phyloP scores from a whole-genome alignment of 768 basidiomycete genomes.

The Mrakia hoshinonis region DNA sequence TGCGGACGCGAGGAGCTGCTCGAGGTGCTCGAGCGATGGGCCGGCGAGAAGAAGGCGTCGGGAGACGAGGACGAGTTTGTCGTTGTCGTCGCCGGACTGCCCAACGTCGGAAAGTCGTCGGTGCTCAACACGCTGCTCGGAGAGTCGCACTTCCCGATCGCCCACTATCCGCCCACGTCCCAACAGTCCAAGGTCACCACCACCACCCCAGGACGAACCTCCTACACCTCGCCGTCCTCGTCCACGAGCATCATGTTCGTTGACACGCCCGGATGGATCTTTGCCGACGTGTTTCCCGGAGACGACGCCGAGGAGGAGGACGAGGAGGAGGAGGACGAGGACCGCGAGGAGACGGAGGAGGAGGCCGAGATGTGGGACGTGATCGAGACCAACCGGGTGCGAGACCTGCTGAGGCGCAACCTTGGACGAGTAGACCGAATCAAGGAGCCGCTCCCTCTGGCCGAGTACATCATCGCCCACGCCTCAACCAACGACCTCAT shows the following conservation, averaged over 20 bases:
- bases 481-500: slow-evolving; percentile 74
- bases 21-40: slow-evolving; percentile 47
- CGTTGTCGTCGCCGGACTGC: slow-evolving; percentile 73
- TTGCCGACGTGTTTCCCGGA: slow-evolving; percentile 40
- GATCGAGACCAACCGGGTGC: slow-evolving; percentile 41
- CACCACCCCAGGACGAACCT: slow-evolving; percentile 46
- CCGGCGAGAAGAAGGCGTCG: slow-evolving; percentile 45
- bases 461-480: slow-evolving; percentile 58
- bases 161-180: slow-evolving; percentile 42
- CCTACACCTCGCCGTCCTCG: slow-evolving; percentile 34
- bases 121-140: slow-evolving; percentile 68
- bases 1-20: slow-evolving; percentile 54
- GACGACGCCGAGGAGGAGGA: slow-evolving; percentile 43
- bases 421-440: slow-evolving; percentile 74
- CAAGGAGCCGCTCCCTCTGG: slow-evolving; percentile 67
- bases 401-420: slow-evolving; percentile 69
- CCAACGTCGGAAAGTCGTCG: slow-evolving; percentile 79
- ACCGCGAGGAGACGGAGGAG: slow-evolving; percentile 32
- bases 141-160: slow-evolving; percentile 47
- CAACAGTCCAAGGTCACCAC: slow-evolving; percentile 60
- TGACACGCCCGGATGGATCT: slow-evolving; percentile 80
- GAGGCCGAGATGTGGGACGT: slow-evolving; percentile 37
- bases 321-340: slow-evolving; percentile 41
- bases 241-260: slow-evolving; percentile 57
- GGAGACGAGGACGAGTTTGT: slow-evolving; percentile 50